Conservation (phyloP, 768 basidiomycete species). For the Pisolithus orientalis region DNA sequence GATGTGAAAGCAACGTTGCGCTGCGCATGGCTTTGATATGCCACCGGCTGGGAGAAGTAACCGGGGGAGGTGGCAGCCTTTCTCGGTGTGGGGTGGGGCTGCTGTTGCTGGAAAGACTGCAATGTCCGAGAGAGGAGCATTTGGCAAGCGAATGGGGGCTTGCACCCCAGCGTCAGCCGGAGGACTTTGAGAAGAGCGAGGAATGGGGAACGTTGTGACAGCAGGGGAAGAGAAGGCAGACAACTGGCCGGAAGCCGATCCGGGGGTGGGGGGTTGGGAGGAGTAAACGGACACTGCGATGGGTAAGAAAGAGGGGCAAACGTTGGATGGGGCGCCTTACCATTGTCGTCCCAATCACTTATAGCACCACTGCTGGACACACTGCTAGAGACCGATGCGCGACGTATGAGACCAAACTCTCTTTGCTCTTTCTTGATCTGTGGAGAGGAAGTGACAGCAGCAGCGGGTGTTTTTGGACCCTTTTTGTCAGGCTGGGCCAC, state of each 20-base stretch:
- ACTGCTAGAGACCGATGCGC: constrained; percentile 58
- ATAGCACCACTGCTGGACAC: constrained; percentile 43
- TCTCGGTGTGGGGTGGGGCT: constrained; percentile 20
- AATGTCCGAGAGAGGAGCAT: constrained; percentile 65
- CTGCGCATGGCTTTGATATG: constrained; percentile 24
- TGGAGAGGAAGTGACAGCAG: constrained; percentile 32
- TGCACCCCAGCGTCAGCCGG: constrained; percentile 40
- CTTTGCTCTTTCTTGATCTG: constrained; percentile 60
- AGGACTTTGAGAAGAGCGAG: constrained; percentile 48
- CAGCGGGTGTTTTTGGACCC: constrained; percentile 27
- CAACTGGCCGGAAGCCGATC: constrained; percentile 50
- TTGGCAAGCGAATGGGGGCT: constrained; percentile 60
- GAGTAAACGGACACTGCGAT: constrained; percentile 21
- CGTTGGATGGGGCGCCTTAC: constrained; percentile 33
- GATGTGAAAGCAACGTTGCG: constrained; percentile 24
- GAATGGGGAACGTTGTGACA: constrained; percentile 52
- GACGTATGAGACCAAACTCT: constrained; percentile 46
- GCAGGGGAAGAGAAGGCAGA: constrained; percentile 68
- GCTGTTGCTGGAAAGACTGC: constrained; percentile 42
- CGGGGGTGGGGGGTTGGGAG: constrained; percentile 31
- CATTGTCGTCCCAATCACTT: constrained; percentile 80
- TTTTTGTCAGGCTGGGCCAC: constrained; percentile 25
- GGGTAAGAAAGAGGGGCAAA: background rate
- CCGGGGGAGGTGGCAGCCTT: constrained; percentile 27
- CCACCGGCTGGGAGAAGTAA: constrained; percentile 27